Base-by-base conservation (phyloP, 768 basidiomycete species). In the Leccinum disarticulatum region DNA sequence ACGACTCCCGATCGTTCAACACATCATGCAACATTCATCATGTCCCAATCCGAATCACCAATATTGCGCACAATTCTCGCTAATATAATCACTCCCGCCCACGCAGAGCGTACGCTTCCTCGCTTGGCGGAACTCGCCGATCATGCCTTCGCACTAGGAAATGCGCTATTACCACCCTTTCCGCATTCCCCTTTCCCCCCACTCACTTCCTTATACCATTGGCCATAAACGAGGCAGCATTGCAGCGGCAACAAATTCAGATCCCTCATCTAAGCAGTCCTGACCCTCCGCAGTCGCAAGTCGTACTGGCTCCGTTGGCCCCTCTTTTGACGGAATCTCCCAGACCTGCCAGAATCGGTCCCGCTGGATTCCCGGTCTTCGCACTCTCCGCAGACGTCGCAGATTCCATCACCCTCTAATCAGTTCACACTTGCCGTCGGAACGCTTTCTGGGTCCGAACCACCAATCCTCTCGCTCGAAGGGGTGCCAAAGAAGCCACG, bases 181-280 rank as follows among this genome's bases (percentile, higher is more conserved):
- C 86, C 33, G 86, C 85, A 0, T 91, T 91, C 70, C 90, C 89
- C 25, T 73, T 80, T 0, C 90, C 90, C 15, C 90, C 90, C 0
- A 83, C 83, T 1, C 88, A 90, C 69, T 83, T 87, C 59, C 89
- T 89, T 13, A 72, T 87, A 14, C 89, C 86, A 35, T 80, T 83
- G 6, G 64, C 64, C 3, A 54, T 49, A 59, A 70, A 57, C 30
- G 66, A 74, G 22, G 57, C 60, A 19, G 73, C 73, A 38, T 47
- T 63, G 14, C 69, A 70, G 9, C 62, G 61, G 8, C 72, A 74
- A 59, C 64, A 67, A 57, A 57, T 33, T n/a, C 71, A 62, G 56
- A 54, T 71, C 10, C 73, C 66, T 19, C 68, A 64, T 2, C 50
- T 64, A 2, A 49, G 61, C 35, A 68, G 65, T 54, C 70, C 67